A percentile compares a stretch with the other conserved stretches of the same genome.
Conservation (phyloP, 768 basidiomycete genomes). For the Suillus subaureus region DNA sequence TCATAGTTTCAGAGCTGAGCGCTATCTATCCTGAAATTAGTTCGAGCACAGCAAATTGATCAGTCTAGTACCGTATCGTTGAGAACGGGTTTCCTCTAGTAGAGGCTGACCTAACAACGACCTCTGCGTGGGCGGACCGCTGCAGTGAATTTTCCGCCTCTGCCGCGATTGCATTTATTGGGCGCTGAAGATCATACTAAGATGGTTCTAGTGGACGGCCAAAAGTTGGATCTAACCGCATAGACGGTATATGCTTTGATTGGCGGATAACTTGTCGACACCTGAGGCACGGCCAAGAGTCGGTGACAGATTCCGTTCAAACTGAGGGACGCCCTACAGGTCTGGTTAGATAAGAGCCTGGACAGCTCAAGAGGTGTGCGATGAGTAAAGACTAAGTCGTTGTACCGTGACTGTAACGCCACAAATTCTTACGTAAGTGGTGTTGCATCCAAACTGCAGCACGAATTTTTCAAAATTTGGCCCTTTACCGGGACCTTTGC, state of each 20-base stretch:
- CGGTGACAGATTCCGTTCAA: background rate
- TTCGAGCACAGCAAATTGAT: background rate
- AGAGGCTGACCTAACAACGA: background rate
- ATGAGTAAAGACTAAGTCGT: too few species aligned
- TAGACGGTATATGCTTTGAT: background rate
- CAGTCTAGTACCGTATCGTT: background rate
- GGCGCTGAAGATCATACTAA: background rate
- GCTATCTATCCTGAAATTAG: background rate
- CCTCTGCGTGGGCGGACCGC: background rate
- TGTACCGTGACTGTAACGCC: too few species aligned
- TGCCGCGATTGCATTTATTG: background rate
- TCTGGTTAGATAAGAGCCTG: too few species aligned
- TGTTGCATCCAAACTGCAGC: too few species aligned
- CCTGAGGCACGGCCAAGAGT: background rate
- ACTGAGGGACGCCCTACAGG: background rate
- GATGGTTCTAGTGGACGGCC: background rate
- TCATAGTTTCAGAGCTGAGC: background rate
- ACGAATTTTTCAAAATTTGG: too few species aligned
- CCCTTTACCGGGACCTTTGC: too few species aligned
- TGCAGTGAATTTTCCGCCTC: background rate
- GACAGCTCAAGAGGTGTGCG: too few species aligned
- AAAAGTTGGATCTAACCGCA: background rate
- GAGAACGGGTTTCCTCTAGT: background rate
- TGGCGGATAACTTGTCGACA: background rate
- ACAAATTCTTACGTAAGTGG: too few species aligned